These are phyloP conservation scores for Xylaria sp. DNA, from an alignment of 2,329 filamentous ascomycete species.

Conservation along the genomic window DNA sequence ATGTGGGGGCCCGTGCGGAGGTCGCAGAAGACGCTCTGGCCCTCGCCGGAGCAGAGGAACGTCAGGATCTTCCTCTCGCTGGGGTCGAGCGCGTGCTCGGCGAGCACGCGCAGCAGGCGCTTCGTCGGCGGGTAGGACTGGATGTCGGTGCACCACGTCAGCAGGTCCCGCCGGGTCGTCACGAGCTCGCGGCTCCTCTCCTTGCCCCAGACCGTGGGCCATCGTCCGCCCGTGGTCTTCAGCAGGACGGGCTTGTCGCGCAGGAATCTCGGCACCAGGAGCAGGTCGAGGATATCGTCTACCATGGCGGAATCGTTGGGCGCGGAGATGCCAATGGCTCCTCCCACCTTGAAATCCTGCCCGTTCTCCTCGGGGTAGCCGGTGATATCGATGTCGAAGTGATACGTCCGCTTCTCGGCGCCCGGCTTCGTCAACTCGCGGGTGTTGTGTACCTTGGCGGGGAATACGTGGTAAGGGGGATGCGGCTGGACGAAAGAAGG, in stretches of 20 bases:
- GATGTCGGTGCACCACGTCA: slow-evolving; percentile 94
- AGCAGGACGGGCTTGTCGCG: slow-evolving; percentile 83
- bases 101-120: slow-evolving; percentile 79
- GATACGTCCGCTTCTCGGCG: slow-evolving; percentile 94
- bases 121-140: slow-evolving; percentile 93
- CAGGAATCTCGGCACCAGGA: slow-evolving; percentile 79
- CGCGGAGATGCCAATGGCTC: slow-evolving; percentile 90
- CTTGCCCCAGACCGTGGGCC: slow-evolving; percentile 98
- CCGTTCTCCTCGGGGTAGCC: slow-evolving; percentile 85
- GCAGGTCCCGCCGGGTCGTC: slow-evolving; percentile 86
- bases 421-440: slow-evolving; percentile 85
- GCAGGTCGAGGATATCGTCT: slow-evolving; percentile 79
- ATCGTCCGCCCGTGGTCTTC: slow-evolving; percentile 78
- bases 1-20: slow-evolving; percentile 87
- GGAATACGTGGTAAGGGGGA: slow-evolving; percentile 88
- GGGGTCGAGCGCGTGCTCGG: slow-evolving; percentile 77
- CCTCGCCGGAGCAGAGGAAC: slow-evolving; percentile 86
- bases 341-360: slow-evolving; percentile 94
- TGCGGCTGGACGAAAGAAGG: slow-evolving; percentile 93
- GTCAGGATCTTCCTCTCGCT: slow-evolving; percentile 88
- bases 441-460: slow-evolving; percentile 81
- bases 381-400: slow-evolving; percentile 96
- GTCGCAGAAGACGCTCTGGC: slow-evolving; percentile 91
- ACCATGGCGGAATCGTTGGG: slow-evolving; percentile 79
- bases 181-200: slow-evolving; percentile 83